phyloP scores from a whole-genome alignment of 192 early-diverging fungal species.

The Umbelopsis sp. region DNA sequence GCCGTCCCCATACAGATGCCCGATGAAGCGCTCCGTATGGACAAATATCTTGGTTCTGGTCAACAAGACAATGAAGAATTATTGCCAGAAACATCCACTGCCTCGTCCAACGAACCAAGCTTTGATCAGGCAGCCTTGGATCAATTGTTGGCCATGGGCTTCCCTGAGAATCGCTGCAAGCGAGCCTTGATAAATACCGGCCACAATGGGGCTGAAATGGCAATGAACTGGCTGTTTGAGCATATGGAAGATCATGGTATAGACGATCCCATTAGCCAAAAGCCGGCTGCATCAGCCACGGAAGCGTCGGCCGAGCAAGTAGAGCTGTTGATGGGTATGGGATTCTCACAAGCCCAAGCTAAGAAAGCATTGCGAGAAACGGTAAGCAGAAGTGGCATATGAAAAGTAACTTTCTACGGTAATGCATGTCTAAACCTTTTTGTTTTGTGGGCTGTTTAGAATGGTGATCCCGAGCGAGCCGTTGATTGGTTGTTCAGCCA shows the following conservation, averaged over 20 bases:
- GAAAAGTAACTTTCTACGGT: not conserved
- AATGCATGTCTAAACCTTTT: not conserved
- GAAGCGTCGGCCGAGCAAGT: conserved; percentile 61
- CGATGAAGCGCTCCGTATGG: conserved; percentile 60
- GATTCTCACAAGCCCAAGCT: conserved; percentile 80
- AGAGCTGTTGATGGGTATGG: conserved; percentile 85
- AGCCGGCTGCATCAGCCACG: conserved; percentile 25
- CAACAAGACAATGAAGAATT: conserved; percentile 67
- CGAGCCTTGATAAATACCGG: conserved; percentile 85
- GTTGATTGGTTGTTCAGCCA: conserved; percentile 95
- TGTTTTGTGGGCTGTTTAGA: conserved; percentile 39
- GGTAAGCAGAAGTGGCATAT: conserved; percentile 43
- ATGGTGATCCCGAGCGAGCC: conserved; percentile 84
- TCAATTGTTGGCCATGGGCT: conserved; percentile 93
- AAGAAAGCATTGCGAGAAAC: conserved; percentile 83
- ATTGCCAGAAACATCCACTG: conserved; percentile 71
- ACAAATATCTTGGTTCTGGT: conserved; percentile 70
- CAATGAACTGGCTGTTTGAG: conserved; percentile 95
- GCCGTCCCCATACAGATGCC: conserved; percentile 62
- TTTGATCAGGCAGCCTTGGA: conserved; percentile 72
- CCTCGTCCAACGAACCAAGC: conserved; percentile 36
- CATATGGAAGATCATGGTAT: conserved; percentile 97
- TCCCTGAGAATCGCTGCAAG: conserved; percentile 81
- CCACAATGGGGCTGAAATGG: conserved; percentile 78
- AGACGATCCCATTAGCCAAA: conserved; percentile 64